Evolutionary conservation across 139 green algal species (phyloP).

Genomic region (Haematococcus lacustris): DNA sequence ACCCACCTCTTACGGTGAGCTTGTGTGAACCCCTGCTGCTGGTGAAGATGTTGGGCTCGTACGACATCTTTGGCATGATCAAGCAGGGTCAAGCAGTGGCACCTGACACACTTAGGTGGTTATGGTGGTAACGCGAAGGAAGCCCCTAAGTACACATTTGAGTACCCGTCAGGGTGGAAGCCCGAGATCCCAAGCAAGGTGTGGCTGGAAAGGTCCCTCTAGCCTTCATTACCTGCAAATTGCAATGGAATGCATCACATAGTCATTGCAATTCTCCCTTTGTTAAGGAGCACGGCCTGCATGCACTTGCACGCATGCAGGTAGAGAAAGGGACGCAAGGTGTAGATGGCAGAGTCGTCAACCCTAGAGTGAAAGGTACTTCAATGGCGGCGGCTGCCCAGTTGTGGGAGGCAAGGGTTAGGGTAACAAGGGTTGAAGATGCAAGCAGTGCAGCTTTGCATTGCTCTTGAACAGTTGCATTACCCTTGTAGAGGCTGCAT

Average conservation of each 20-base stretch:
- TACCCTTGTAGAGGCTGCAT: too few species aligned
- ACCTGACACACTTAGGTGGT: constrained; percentile 26
- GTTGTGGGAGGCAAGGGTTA: too few species aligned
- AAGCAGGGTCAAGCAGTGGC: background rate
- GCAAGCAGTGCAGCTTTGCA: too few species aligned
- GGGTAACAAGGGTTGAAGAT: too few species aligned
- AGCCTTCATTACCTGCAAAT: background rate
- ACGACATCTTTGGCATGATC: background rate
- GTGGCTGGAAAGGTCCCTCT: background rate
- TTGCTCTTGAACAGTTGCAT: too few species aligned
- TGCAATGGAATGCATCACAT: too few species aligned
- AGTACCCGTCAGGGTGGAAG: constrained; percentile 76
- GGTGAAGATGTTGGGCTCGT: background rate
- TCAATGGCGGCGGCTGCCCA: too few species aligned
- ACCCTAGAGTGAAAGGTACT: constrained; percentile 37
- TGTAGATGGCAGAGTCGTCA: constrained; percentile 68
- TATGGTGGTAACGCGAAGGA: constrained; percentile 75
- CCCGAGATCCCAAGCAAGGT: constrained; percentile 65
- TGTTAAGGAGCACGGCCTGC: background rate
- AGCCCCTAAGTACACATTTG: constrained; percentile 46
- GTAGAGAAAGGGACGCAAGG: constrained; percentile 81
- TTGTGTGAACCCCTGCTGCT: background rate
- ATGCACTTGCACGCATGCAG: constrained; percentile 18
- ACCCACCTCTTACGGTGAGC: constrained; percentile 62
- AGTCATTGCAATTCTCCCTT: too few species aligned